These are phyloP conservation scores for Chrysanthemum makinoi DNA, from an alignment of 129 eudicot genomes.

Conservation along the genomic window DNA sequence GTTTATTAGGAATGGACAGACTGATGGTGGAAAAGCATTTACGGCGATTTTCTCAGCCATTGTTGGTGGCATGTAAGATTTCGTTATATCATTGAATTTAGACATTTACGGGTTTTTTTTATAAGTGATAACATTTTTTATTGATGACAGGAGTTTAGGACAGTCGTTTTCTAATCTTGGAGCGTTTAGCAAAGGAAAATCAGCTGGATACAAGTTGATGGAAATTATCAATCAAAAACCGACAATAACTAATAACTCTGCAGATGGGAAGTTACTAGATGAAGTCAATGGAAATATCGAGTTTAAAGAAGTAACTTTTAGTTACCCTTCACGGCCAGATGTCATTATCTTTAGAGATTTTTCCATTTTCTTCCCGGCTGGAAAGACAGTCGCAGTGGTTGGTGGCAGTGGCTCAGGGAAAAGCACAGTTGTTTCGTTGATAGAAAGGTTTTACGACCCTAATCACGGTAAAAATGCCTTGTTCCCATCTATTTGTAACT, in stretches of 20 bases:
- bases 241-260: slow-evolving; percentile 62
- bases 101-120: background rate
- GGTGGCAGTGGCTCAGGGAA: slow-evolving; percentile 99
- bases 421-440: slow-evolving; percentile 92
- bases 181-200: slow-evolving; percentile 96
- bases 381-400: slow-evolving; percentile 96
- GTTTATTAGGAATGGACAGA: slow-evolving; percentile 89
- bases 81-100: too few relatives aligned
- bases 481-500: background rate
- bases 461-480: slow-evolving; percentile 56
- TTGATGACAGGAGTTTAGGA: slow-evolving; percentile 86
- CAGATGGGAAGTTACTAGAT: slow-evolving; percentile 58
- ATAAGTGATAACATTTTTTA: background rate
- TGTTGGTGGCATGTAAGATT: slow-evolving; percentile 99
- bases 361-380: slow-evolving; percentile 91
- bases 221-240: slow-evolving; percentile 92
- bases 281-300: slow-evolving; percentile 88
- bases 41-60: slow-evolving; percentile 97
- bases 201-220: slow-evolving; percentile 91
- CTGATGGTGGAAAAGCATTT: slow-evolving; percentile 96
- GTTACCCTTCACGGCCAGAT: slow-evolving; percentile 98
- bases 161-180: slow-evolving; percentile 98
- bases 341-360: slow-evolving; percentile 78
- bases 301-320: slow-evolving; percentile 76
- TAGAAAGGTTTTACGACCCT: slow-evolving; percentile 96